Evolutionary conservation across 306 rosid species (phyloP), one percentile per base, ranked within the genome.

Genomic region (Dryas drummondii): DNA sequence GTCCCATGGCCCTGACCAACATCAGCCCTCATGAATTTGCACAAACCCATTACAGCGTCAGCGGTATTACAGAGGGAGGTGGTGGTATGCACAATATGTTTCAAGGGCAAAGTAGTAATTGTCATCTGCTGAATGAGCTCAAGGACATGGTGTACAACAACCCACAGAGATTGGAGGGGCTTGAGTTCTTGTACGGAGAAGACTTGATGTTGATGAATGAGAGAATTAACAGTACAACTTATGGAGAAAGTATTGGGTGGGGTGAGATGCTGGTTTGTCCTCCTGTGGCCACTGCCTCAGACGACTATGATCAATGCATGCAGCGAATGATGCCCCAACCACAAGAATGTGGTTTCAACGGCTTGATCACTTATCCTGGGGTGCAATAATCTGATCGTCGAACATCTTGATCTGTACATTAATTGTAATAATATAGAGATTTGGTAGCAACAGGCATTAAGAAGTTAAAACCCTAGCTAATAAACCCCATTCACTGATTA

Each of bases 121-220:
- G 71, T 19, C 37, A 58, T 67, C 3, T 14, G 4, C 54, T 40
- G 69, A 54, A 62, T 2, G 71, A 79, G 67, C 60, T 84, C 19
- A 86, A 80, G 77, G 87, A 83, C 53, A 48, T 84, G 76, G 85
- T 64, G 19, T 65, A 84, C 42, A 77, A 64, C 71, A 82, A 68
- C 68, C 80, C 84, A 7, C 82, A 78, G 27, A 74, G 78, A 42
- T 60, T 80, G 52, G 86, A 87, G 26, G 94, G 89, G 83, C 63
- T 88, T 78, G 92, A 87, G 60, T 81, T 85, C 64, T 75, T 88
- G 3, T 81, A 68, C 55, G 86, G 81, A n/a, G 89, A 90, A 5
- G 91, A 81, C 53, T 62, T 80, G 44, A 41, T 56, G 47, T 12
- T 68, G 32, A 37, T 70, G 76, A 46, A 57, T 68, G 67, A 49